phyloP scores from a whole-genome alignment of 495 filamentous ascomycete species.

The Lepraria neglecta region DNA sequence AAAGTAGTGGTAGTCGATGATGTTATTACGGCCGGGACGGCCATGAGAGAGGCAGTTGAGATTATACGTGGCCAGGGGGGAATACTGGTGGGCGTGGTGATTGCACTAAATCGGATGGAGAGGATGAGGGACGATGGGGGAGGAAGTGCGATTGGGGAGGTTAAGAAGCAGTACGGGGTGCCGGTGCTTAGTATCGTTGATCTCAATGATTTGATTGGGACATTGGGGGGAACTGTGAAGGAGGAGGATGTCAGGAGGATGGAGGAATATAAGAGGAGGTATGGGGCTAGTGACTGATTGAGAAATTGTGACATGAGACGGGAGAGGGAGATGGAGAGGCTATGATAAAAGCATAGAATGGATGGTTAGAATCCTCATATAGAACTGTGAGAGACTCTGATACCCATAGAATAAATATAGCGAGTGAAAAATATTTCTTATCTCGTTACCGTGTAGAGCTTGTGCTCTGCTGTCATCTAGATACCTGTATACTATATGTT shows the following conservation, averaged over 20 bases:
- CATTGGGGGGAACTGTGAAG: conserved; percentile 40
- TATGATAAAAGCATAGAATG: no score
- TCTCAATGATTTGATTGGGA: conserved; percentile 73
- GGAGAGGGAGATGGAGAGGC: not conserved
- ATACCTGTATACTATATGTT: not conserved
- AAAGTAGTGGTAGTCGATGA: conserved; percentile 86
- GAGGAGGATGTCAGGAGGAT: conserved; percentile 61
- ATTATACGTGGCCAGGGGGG: conserved; percentile 80
- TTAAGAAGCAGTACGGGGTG: conserved; percentile 58
- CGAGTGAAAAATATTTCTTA: not conserved
- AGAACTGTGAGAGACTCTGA: not conserved
- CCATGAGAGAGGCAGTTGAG: conserved; percentile 80
- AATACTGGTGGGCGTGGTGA: conserved; percentile 71
- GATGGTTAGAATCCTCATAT: not conserved
- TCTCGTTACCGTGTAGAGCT: conserved; percentile 13
- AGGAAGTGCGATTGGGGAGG: conserved; percentile 72
- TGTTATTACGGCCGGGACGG: conserved; percentile 91
- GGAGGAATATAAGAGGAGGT: conserved; percentile 73
- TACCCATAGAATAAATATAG: not conserved
- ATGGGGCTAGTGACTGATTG: conserved; percentile 37
- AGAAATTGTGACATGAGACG: not conserved
- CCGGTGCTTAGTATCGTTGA: conserved; percentile 45
- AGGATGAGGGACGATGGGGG: conserved; percentile 52
- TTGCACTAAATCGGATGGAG: conserved; percentile 85
- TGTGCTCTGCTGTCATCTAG: conserved; percentile 1